Evolutionary conservation across 176 grass and related monocot species (phyloP).

Genomic region (Avena eriantha): DNA sequence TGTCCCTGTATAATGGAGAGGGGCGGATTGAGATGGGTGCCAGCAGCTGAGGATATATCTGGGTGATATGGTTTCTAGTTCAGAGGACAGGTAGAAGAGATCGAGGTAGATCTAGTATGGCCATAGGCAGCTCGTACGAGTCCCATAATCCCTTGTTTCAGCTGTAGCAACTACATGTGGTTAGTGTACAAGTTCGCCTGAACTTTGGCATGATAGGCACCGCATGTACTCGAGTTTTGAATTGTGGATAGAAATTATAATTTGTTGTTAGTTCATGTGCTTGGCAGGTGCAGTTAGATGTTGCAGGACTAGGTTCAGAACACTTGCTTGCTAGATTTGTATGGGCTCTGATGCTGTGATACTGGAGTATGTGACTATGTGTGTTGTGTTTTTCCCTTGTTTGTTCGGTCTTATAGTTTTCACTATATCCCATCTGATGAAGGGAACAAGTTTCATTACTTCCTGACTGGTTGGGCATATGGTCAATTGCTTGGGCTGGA

Average conservation of each 20-base stretch:
- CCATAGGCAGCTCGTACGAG: neutral
- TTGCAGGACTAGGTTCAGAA: neutral
- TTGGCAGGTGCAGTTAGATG: neutral
- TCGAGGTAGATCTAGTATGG: neutral
- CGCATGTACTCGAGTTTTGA: neutral
- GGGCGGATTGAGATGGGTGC: constrained; percentile 4
- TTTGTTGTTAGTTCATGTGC: neutral
- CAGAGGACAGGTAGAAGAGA: neutral
- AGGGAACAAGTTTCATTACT: neutral
- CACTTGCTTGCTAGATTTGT: neutral
- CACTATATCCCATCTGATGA: neutral
- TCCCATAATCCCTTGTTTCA: neutral
- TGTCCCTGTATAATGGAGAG: neutral
- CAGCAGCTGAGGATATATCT: neutral
- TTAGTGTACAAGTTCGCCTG: neutral
- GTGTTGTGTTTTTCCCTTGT: neutral
- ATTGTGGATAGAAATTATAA: neutral
- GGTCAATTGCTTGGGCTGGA: constrained; percentile 4
- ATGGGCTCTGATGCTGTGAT: neutral
- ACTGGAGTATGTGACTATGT: neutral
- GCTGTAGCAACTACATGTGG: neutral
- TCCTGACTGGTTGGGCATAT: neutral
- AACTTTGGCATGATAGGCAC: neutral
- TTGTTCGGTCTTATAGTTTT: neutral
- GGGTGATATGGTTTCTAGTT: neutral